These are phyloP conservation scores for Penicillium sp. DNA, from an alignment of 2,329 filamentous ascomycete genomes.

Conservation along the genomic window DNA sequence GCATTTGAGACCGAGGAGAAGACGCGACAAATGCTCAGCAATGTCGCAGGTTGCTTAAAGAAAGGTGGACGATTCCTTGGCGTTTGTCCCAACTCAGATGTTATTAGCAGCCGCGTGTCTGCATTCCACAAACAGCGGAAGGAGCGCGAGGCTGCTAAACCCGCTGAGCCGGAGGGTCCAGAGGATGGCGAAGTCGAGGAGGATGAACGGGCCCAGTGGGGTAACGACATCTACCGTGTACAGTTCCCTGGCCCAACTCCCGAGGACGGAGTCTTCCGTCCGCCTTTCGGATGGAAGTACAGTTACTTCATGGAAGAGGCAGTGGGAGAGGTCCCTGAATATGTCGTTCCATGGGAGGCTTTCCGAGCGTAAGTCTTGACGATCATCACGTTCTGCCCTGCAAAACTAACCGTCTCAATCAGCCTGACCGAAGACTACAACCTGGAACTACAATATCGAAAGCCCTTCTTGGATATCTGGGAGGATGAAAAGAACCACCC, in stretches of 20 bases:
- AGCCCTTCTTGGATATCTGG: constrained; percentile 88
- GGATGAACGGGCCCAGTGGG: constrained; percentile 72
- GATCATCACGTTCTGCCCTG: neutral
- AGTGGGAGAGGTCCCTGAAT: constrained; percentile 93
- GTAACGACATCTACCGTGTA: constrained; percentile 89
- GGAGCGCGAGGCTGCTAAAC: constrained; percentile 46
- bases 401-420: constrained; percentile 9
- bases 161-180: constrained; percentile 36
- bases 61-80: constrained; percentile 94
- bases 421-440: constrained; percentile 91
- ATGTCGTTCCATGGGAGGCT: constrained; percentile 96
- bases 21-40: constrained; percentile 86
- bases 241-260: constrained; percentile 82
- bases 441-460: constrained; percentile 90
- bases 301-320: constrained; percentile 95
- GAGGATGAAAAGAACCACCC: constrained; percentile 83
- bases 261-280: constrained; percentile 84
- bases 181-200: constrained; percentile 57
- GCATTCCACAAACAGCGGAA: constrained; percentile 65
- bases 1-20: constrained; percentile 92
- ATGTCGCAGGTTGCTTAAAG: constrained; percentile 84
- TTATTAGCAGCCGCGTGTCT: constrained; percentile 76
- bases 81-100: constrained; percentile 94
- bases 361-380: constrained; percentile 67
- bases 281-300: constrained; percentile 97